Base-by-base conservation (phyloP, 2,329 filamentous ascomycete species). In the Paramyrothecium sp. region DNA sequence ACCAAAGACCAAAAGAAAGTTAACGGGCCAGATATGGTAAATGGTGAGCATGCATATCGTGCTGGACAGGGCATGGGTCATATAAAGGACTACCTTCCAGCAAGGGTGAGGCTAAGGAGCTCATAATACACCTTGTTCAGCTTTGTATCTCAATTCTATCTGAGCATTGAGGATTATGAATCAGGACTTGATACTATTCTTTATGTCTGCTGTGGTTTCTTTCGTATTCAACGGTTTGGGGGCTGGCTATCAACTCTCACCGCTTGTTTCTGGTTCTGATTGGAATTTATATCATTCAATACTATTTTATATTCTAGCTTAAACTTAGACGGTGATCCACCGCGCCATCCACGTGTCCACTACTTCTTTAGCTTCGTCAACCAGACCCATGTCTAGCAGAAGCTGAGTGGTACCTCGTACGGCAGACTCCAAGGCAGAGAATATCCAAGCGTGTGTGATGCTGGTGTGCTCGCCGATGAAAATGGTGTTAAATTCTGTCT, bases 301-400 rank as follows among this genome's bases (percentile, higher is more conserved):
- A 30, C 10, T 30, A 5, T 5, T 30, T 30, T 10, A 30, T 30
- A 30, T 30, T 30, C 26, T 30, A 30, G 26, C 26, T 30, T 47
- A 11, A 17, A 21, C 17, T 50, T 51, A 51, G 11, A 57, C 33
- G 10, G 48, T 51, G 26, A 71, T 83, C 82, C 82, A 86, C 51
- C 82, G 73, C 2, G 80, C 83, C 83, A 87, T 86, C 83, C 84
- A 86, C 3, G 75, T 78, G 20, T 81, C 67, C 1, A 79, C 79
- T 22, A 86, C 70, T 58, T 78, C 65, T 71, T 86, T 87, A 0
- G 84, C 84, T 69, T 87, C 85, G 67, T 86, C 84, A 1, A 87
- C 83, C 22, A 87, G 64, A 0, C 84, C 84, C 65, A 86, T 56
- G 38, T 79, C 78, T 47, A 83, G 67, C 63, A 87, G 64, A 57